Conservation (phyloP, 176 grass and related monocot genomes). For the Musa troglodytarum region DNA sequence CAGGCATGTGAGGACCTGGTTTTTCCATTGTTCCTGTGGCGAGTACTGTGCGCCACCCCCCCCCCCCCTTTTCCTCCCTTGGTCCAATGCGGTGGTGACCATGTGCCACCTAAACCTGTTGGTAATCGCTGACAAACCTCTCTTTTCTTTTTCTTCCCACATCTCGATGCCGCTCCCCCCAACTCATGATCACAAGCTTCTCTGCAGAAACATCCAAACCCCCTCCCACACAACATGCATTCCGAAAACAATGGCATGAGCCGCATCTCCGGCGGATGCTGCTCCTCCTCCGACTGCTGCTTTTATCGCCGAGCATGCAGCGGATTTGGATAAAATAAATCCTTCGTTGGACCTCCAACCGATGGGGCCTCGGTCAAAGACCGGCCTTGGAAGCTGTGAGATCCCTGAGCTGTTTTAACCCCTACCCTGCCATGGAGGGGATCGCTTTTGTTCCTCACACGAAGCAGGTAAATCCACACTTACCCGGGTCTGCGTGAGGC, state of each 20-base stretch:
- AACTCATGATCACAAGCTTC: conserved; percentile 1
- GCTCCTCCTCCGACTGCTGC: not conserved
- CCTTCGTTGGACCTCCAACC: not conserved
- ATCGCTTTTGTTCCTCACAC: too few relatives aligned
- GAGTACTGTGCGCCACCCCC: not conserved
- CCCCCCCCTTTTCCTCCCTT: not conserved
- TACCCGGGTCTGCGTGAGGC: not conserved
- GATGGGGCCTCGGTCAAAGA: not conserved
- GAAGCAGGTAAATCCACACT: too few relatives aligned
- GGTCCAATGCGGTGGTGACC: conserved; percentile 6
- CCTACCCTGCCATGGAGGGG: not conserved
- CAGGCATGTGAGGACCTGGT: conserved; percentile 22
- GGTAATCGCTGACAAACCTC: not conserved
- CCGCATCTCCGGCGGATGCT: not conserved
- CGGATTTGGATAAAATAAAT: not conserved
- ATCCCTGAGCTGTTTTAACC: not conserved
- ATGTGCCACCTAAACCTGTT: conserved; percentile 11
- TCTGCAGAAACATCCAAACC: conserved; percentile 5
- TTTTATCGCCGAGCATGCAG: not conserved
- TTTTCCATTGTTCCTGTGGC: conserved; percentile 13
- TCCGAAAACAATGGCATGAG: conserved; percentile 10
- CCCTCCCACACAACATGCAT: not conserved
- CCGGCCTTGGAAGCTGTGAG: not conserved
- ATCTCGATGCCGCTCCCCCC: not conserved
- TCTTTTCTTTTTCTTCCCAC: not conserved